phyloP scores from a whole-genome alignment of 371 early-diverging fungal genomes.

The Basidiobolus meristosporus region DNA sequence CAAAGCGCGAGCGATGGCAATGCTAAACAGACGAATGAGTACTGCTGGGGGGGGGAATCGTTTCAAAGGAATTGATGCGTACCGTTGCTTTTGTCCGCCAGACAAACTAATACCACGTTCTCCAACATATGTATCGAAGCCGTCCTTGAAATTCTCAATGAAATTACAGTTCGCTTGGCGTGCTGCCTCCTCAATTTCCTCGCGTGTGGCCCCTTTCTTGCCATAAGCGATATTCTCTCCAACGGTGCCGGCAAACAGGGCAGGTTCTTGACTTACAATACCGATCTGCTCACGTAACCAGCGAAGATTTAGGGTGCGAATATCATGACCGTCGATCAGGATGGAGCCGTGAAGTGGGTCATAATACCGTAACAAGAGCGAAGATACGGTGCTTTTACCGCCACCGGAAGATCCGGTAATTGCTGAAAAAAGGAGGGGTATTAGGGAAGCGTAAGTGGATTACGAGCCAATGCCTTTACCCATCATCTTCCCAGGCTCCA shows the following conservation, averaged over 20 bases:
- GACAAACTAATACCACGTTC: slow-evolving; percentile 46
- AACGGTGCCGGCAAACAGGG: slow-evolving; percentile 62
- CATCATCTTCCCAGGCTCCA: slow-evolving; percentile 35
- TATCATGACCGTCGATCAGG: slow-evolving; percentile 38
- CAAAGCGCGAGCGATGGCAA: slow-evolving; percentile 50
- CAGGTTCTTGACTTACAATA: slow-evolving; percentile 65
- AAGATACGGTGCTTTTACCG: slow-evolving; percentile 52
- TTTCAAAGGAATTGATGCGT: slow-evolving; percentile 10
- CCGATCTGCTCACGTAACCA: slow-evolving; percentile 42
- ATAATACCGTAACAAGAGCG: slow-evolving; percentile 50
- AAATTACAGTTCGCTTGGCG: slow-evolving; percentile 41
- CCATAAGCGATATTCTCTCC: slow-evolving; percentile 61
- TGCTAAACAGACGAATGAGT: slow-evolving; percentile 17
- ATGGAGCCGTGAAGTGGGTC: slow-evolving; percentile 38
- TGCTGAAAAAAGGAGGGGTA: not conserved
- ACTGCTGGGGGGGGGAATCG: slow-evolving; percentile 4
- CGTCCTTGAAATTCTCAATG: slow-evolving; percentile 32
- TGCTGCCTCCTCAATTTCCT: slow-evolving; percentile 34
- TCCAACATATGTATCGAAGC: slow-evolving; percentile 46
- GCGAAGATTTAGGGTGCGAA: slow-evolving; percentile 27
- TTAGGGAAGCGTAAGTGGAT: not conserved
- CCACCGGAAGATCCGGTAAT: slow-evolving; percentile 17
- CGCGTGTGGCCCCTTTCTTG: slow-evolving; percentile 23
- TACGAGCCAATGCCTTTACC: slow-evolving; percentile 3
- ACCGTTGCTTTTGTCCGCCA: slow-evolving; percentile 70